Conservation (phyloP, 768 basidiomycete genomes). For the Russula earlei region DNA sequence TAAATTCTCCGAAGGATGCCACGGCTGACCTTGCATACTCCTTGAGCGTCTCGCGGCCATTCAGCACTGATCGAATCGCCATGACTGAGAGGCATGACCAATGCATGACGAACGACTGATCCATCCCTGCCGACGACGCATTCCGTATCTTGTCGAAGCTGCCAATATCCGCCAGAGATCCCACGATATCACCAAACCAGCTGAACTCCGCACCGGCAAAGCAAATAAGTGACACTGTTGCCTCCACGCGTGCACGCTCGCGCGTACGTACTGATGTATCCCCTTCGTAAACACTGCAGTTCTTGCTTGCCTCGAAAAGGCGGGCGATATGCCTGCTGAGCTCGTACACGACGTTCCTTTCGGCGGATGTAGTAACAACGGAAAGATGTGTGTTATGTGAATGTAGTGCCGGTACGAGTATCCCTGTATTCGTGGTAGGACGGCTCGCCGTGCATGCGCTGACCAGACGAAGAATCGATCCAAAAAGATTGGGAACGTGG, state of each 20-base stretch:
- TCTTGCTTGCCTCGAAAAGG: too few relatives aligned
- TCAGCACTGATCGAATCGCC: background rate
- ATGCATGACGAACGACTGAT: background rate
- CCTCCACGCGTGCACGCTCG: background rate
- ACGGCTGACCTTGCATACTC: background rate
- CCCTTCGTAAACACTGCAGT: too few relatives aligned
- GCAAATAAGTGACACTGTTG: background rate
- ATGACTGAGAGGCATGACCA: background rate
- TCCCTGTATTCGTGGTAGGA: too few relatives aligned
- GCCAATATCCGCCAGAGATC: background rate
- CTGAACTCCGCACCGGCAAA: background rate
- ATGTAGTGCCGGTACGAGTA: too few relatives aligned
- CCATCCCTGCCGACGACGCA: background rate
- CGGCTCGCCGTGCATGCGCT: too few relatives aligned
- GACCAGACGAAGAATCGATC: too few relatives aligned
- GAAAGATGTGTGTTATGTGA: too few relatives aligned
- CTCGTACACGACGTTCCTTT: too few relatives aligned
- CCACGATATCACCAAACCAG: background rate
- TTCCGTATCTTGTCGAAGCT: background rate
- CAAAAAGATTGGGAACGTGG: too few relatives aligned
- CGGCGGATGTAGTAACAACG: too few relatives aligned
- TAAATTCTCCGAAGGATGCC: background rate
- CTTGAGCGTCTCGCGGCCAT: background rate
- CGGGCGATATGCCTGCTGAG: too few relatives aligned
- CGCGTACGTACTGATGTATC: too few relatives aligned